Conservation (phyloP, 495 filamentous ascomycete genomes). For the Penicillium paradoxum region DNA sequence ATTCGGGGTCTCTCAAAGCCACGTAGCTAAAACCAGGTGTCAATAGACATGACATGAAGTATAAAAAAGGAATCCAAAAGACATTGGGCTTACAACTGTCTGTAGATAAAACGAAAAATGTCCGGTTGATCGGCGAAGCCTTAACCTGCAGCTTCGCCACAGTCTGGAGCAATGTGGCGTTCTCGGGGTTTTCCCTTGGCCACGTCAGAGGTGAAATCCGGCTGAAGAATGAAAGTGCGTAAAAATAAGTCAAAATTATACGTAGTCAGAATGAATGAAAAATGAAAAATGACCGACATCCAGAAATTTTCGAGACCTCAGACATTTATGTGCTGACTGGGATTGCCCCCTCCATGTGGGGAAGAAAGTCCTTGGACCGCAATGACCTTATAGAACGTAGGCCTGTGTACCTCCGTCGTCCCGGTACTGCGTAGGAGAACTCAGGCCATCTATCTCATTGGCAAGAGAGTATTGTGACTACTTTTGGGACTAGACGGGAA, state of each 20-base stretch:
- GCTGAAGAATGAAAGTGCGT: slow-evolving; percentile 6
- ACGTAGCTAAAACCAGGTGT: slow-evolving; percentile 7
- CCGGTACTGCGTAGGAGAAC: slow-evolving; percentile 20
- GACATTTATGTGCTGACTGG: slow-evolving; percentile 25
- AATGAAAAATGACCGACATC: neutral
- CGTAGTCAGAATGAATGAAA: slow-evolving; percentile 10
- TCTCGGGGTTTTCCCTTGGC: slow-evolving; percentile 21
- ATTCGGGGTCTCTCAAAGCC: slow-evolving; percentile 12
- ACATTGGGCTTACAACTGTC: slow-evolving; percentile 8
- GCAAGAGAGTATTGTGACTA: slow-evolving; percentile 13
- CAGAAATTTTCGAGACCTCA: slow-evolving; percentile 7
- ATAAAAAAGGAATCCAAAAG: neutral
- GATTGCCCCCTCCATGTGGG: slow-evolving; percentile 20
- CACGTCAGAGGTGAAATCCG: slow-evolving; percentile 21
- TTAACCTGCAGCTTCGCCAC: slow-evolving; percentile 41
- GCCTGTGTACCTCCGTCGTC: slow-evolving; percentile 25
- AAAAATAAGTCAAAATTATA: slow-evolving; percentile 13
- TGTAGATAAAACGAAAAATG: slow-evolving; percentile 24
- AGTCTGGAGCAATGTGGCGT: slow-evolving; percentile 31
- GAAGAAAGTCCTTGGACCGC: slow-evolving; percentile 7
- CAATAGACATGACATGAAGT: slow-evolving; percentile 7
- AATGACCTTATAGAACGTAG: slow-evolving; percentile 23
- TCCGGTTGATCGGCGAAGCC: slow-evolving; percentile 23
- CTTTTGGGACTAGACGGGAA: slow-evolving; percentile 13
- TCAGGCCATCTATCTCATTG: slow-evolving; percentile 28